Percentiles rank a stretch among this genome's conserved stretches.
Evolutionary conservation across 441 rosid species (phyloP).

Genomic region (Biscutella auriculata): DNA sequence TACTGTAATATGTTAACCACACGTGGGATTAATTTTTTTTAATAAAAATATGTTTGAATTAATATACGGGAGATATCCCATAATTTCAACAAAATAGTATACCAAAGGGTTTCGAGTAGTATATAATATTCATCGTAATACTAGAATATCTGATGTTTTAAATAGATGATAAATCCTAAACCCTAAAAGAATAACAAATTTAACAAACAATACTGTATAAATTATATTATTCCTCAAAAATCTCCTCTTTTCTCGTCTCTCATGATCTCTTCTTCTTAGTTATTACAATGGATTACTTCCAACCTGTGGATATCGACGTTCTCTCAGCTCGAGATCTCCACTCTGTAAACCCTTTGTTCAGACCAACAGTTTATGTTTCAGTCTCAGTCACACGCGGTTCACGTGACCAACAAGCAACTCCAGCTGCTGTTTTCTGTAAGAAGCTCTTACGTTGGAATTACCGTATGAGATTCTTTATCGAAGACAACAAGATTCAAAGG

Average conservation of each 20-base stretch:
- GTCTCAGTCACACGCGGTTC: conserved; percentile 22
- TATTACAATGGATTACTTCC: conserved; percentile 4
- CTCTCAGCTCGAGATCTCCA: conserved; percentile 19
- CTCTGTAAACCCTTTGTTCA: conserved; percentile 14
- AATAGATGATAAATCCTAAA: conserved; percentile 4
- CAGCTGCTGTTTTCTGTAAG: conserved; percentile 2
- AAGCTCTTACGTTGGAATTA: conserved; percentile 15
- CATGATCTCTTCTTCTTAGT: not conserved
- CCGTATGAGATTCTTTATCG: conserved; percentile 13
- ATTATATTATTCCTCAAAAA: not conserved
- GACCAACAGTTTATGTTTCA: conserved; percentile 11
- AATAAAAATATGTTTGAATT: too few relatives aligned
- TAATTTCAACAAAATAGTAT: too few relatives aligned
- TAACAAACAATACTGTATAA: conserved; percentile 3
- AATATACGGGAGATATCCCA: too few relatives aligned
- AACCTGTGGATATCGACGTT: conserved; percentile 16
- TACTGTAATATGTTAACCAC: too few relatives aligned
- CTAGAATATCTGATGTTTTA: not conserved
- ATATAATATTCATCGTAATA: not conserved
- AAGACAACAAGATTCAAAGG: conserved; percentile 14
- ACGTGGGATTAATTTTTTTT: too few relatives aligned
- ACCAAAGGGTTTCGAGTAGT: too few relatives aligned
- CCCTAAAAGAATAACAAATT: not conserved
- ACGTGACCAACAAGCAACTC: conserved; percentile 19
- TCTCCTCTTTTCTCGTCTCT: not conserved